Evolutionary conservation across 192 early-diverging fungal genomes (phyloP).

Genomic region (Coemansia interrupta): DNA sequence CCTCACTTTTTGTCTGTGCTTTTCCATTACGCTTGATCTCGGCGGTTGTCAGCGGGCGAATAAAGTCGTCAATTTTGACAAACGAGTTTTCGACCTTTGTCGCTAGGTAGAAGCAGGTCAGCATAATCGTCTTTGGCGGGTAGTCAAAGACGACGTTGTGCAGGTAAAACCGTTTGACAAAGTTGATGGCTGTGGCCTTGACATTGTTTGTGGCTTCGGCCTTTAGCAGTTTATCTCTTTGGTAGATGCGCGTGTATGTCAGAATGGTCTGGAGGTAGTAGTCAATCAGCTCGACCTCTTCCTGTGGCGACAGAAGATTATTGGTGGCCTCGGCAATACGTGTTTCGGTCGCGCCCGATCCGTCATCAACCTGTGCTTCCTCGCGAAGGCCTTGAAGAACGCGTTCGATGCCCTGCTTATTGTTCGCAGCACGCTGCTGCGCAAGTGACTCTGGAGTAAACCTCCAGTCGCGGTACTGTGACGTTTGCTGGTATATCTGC

Average conservation of each 20-base stretch:
- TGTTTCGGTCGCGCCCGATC: constrained; percentile 19
- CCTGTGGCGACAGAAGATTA: constrained; percentile 40
- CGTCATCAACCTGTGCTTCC: constrained; percentile 48
- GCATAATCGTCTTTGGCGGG: constrained; percentile 73
- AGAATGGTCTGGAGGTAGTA: constrained; percentile 40
- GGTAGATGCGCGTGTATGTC: constrained; percentile 19
- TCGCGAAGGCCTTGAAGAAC: constrained; percentile 58
- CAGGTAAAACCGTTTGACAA: constrained; percentile 77
- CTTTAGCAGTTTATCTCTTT: constrained; percentile 20
- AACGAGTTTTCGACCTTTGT: constrained; percentile 72
- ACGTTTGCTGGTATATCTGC: constrained; percentile 64
- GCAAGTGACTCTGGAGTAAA: constrained; percentile 57
- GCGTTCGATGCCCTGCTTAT: constrained; percentile 55
- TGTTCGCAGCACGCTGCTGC: constrained; percentile 58
- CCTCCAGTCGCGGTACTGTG: constrained; percentile 73
- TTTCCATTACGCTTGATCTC: constrained; percentile 44
- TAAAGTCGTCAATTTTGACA: constrained; percentile 72
- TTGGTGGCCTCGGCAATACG: constrained; percentile 35
- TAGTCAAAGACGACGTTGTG: constrained; percentile 79
- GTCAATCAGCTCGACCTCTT: constrained; percentile 45
- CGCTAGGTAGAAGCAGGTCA: constrained; percentile 73
- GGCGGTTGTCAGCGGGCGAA: constrained; percentile 29
- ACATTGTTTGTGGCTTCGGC: constrained; percentile 32
- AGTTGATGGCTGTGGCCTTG: constrained; percentile 75
- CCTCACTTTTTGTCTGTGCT: constrained; percentile 41